These are phyloP conservation scores for Globisporangium echinulatum DNA, from an alignment of 352 stramenopile species.

Conservation along the genomic window DNA sequence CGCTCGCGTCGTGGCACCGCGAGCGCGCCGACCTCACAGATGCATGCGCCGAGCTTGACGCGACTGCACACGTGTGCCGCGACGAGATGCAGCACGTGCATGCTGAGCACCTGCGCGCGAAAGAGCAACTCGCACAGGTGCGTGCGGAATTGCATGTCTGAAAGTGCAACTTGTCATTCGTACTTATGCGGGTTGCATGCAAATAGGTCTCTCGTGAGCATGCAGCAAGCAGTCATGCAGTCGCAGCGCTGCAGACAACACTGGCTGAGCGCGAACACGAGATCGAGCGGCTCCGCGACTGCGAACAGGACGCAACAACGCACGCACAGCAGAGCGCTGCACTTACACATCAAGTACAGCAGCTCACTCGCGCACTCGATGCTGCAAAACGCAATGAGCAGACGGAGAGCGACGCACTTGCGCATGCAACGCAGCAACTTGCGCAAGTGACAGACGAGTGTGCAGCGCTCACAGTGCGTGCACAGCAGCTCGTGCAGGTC, in stretches of 20 bases:
- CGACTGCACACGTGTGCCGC: conserved; percentile 23
- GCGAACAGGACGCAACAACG: conserved; percentile 4
- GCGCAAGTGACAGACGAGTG: conserved; percentile 5
- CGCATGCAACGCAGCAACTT: neutral
- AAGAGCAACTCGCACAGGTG: conserved; percentile 4
- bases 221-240: conserved; percentile 3
- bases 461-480: conserved; percentile 12
- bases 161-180: neutral
- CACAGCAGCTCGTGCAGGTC: conserved; percentile 5
- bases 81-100: conserved; percentile 34
- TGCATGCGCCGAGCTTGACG: conserved; percentile 24
- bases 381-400: neutral
- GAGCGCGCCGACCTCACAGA: conserved; percentile 28
- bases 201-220: neutral
- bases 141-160: neutral
- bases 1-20: conserved; percentile 28
- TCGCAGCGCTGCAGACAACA: conserved; percentile 1
- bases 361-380: neutral
- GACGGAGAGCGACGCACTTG: neutral
- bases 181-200: neutral
- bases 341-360: neutral
- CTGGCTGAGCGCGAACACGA: neutral
- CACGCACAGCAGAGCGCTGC: neutral
- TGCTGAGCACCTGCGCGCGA: neutral
- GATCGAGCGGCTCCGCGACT: neutral